These are phyloP conservation scores for Diaporthe citri DNA, from an alignment of 2,329 filamentous ascomycete species.

Conservation along the genomic window DNA sequence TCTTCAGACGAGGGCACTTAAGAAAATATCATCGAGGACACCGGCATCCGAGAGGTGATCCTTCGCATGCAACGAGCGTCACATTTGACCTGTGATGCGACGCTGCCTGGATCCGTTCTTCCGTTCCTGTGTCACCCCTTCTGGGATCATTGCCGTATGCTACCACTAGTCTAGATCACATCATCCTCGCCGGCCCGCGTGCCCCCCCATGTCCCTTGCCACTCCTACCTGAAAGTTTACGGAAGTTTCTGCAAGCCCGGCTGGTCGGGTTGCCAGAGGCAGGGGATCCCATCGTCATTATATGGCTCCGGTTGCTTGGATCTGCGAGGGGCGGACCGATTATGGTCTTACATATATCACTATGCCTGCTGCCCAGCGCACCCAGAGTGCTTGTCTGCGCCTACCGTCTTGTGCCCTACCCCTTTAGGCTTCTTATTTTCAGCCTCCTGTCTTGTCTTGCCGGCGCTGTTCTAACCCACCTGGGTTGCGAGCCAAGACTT, in stretches of 20 bases:
- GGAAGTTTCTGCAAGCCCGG: constrained; percentile 7
- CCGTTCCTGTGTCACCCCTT: constrained; percentile 3
- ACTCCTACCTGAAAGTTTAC: constrained; percentile 8
- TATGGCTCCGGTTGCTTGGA: background rate
- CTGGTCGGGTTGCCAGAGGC: constrained; percentile 11
- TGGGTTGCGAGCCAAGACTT: constrained; percentile 20
- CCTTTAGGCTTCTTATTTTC: background rate
- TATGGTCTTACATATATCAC: constrained; percentile 3
- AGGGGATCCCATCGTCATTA: constrained; percentile 19
- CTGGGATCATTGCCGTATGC: constrained; percentile 30
- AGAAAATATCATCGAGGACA: background rate
- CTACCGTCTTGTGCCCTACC: constrained; percentile 16
- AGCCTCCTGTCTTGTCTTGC: background rate
- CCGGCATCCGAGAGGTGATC: constrained; percentile 8
- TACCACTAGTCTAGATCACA: constrained; percentile 39
- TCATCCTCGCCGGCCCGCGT: constrained; percentile 32
- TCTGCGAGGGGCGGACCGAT: constrained; percentile 2
- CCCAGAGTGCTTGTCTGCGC: constrained; percentile 7
- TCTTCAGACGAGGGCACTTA: background rate
- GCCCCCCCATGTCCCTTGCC: constrained; percentile 34
- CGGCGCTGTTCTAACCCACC: background rate
- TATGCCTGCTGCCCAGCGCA: constrained; percentile 13
- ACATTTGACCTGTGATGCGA: constrained; percentile 7
- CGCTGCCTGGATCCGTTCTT: constrained; percentile 22
- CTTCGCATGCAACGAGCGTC: constrained; percentile 2